Conservation (phyloP, 2,329 filamentous ascomycete genomes). For the Paecilomyces dactylethromorphus region DNA sequence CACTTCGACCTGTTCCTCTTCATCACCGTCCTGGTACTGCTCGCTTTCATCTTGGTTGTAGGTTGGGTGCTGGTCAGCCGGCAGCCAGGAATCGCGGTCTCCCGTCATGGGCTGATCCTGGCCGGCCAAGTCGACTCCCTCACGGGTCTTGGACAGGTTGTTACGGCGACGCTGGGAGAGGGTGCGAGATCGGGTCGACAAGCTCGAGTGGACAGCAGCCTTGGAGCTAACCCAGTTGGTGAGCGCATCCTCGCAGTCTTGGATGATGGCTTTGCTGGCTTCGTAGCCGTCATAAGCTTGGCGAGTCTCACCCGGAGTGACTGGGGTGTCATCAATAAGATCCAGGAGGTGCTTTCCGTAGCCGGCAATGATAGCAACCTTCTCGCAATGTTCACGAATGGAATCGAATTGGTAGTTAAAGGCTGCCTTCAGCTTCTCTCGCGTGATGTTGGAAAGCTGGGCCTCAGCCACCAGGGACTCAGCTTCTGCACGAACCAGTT, state of each 20-base stretch:
- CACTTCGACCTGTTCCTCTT: conserved; percentile 26
- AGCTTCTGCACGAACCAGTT: conserved; percentile 94
- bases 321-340: conserved; percentile 90
- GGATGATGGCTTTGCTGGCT: conserved; percentile 95
- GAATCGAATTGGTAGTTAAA: conserved; percentile 98
- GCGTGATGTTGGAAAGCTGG: conserved; percentile 97
- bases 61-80: conserved; percentile 53
- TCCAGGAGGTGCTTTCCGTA: conserved; percentile 98
- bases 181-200: conserved; percentile 80
- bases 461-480: conserved; percentile 98
- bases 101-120: conserved; percentile 76
- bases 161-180: conserved; percentile 78
- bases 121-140: conserved; percentile 72
- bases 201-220: conserved; percentile 77
- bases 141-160: conserved; percentile 60
- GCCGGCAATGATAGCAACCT: conserved; percentile 94
- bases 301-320: conserved; percentile 93
- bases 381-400: conserved; percentile 94
- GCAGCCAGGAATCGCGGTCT: conserved; percentile 75
- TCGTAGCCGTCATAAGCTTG: conserved; percentile 97
- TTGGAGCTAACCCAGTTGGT: conserved; percentile 95
- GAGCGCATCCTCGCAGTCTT: conserved; percentile 95
- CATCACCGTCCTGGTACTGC: conserved; percentile 26
- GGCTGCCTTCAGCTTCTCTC: conserved; percentile 97
- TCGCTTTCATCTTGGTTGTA: conserved; percentile 41